Percentiles rank a stretch among this genome's conserved stretches.
phyloP scores from a whole-genome alignment of 1,284 basidiomycete species.

The Mycena sp. region DNA sequence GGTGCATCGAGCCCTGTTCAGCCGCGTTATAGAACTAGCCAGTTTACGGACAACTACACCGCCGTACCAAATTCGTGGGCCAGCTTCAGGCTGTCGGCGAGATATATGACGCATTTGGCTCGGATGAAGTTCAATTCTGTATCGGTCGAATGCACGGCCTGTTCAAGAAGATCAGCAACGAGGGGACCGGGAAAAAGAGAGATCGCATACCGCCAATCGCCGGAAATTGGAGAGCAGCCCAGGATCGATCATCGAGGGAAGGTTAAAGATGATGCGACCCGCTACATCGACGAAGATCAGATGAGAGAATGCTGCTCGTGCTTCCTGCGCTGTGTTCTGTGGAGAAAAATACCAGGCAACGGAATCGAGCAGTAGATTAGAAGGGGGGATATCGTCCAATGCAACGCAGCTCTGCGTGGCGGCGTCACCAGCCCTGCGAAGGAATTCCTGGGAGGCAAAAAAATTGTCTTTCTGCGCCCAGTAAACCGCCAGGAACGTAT shows the following conservation, averaged over 20 bases:
- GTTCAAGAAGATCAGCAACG: not conserved
- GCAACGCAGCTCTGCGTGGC: not conserved
- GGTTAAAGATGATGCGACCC: not conserved
- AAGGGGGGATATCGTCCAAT: not conserved
- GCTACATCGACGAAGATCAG: constrained; percentile 9
- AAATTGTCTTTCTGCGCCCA: constrained; percentile 3
- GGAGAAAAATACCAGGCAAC: not conserved
- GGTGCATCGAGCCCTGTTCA: not conserved
- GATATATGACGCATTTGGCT: not conserved
- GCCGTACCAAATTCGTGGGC: not conserved
- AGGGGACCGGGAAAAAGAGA: too few relatives aligned
- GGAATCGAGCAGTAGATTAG: not conserved
- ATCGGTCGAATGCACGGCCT: not conserved
- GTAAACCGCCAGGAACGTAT: not conserved
- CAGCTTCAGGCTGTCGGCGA: constrained; percentile 4
- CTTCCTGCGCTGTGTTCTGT: not conserved
- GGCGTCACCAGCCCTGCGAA: not conserved
- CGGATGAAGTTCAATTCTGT: constrained; percentile 16
- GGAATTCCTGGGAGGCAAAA: not conserved
- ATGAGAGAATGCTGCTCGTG: constrained; percentile 9
- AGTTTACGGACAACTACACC: too few relatives aligned
- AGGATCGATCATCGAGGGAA: not conserved
- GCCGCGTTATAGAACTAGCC: not conserved
- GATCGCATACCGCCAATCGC: not conserved
- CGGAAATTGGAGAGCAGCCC: constrained; percentile 2